These are phyloP conservation scores for Abelmoschus esculentus DNA, from an alignment of 345 rosid species.

Conservation along the genomic window DNA sequence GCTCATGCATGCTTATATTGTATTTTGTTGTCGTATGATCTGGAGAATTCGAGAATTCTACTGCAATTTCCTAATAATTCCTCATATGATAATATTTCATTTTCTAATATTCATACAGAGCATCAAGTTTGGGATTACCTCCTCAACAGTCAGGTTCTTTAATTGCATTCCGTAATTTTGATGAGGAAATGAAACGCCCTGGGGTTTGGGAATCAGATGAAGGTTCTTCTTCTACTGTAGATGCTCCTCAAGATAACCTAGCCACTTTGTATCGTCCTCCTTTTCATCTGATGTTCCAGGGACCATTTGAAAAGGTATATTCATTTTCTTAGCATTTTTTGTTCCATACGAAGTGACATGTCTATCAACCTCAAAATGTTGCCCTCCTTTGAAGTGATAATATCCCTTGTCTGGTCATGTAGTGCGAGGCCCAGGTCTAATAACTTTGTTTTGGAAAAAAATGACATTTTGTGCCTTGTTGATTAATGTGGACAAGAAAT, in stretches of 20 bases:
- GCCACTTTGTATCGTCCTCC: slow-evolving; percentile 96
- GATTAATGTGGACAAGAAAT: not conserved
- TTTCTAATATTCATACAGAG: slow-evolving; percentile 28
- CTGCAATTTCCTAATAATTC: not conserved
- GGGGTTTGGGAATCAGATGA: slow-evolving; percentile 79
- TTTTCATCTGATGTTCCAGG: slow-evolving; percentile 69
- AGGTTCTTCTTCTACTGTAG: slow-evolving; percentile 49
- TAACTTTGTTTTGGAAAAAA: not conserved
- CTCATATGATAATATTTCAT: not conserved
- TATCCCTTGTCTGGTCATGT: not conserved
- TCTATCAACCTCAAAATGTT: not conserved
- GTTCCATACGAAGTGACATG: not conserved
- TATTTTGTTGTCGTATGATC: not conserved
- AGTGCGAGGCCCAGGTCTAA: not conserved
- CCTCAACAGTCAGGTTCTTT: slow-evolving; percentile 50
- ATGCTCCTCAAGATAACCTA: slow-evolving; percentile 69
- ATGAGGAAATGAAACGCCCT: slow-evolving; percentile 78
- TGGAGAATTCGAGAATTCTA: not conserved
- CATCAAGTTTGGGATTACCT: slow-evolving; percentile 39
- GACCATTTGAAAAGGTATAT: slow-evolving; percentile 85
- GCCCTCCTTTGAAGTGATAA: not conserved
- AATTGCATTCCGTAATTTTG: slow-evolving; percentile 86
- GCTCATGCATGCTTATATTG: not conserved
- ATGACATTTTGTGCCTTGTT: not conserved
- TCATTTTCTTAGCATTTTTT: not conserved